Conservation (phyloP, 179 eudicot genomes). For the Silene noctiflora region DNA sequence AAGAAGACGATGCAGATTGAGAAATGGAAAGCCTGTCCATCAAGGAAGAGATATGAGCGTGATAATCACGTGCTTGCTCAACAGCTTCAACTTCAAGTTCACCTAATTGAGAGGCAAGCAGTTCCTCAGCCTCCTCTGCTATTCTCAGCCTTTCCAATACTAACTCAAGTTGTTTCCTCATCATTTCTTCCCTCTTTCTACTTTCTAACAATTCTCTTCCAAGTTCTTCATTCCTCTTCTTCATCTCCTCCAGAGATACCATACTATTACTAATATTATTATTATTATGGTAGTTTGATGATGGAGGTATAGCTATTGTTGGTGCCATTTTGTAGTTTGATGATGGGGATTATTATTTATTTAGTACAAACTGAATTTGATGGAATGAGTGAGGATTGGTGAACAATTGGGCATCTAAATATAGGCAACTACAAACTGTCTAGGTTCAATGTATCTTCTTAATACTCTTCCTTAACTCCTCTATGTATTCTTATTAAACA, state of each 20-base stretch:
- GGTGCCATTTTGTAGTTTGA: constrained; percentile 22
- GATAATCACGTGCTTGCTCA: constrained; percentile 47
- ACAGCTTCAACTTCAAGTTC: constrained; percentile 75
- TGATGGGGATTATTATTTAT: too few species aligned
- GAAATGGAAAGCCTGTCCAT: constrained; percentile 40
- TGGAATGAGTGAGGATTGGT: too few species aligned
- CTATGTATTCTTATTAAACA: too few species aligned
- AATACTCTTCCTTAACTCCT: too few species aligned
- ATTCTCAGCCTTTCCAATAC: constrained; percentile 41
- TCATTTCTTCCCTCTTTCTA: constrained; percentile 45
- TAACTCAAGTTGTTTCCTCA: constrained; percentile 37
- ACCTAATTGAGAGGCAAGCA: constrained; percentile 60
- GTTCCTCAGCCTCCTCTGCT: constrained; percentile 79
- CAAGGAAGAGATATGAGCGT: constrained; percentile 32
- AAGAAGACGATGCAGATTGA: neutral
- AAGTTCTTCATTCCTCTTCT: constrained; percentile 51
- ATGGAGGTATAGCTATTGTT: constrained; percentile 9
- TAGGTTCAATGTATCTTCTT: constrained; percentile 38
- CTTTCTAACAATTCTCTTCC: constrained; percentile 57
- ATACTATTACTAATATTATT: too few species aligned
- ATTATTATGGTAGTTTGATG: neutral
- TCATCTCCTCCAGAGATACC: constrained; percentile 31
- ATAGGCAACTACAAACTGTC: constrained; percentile 21
- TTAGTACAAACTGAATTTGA: too few species aligned
- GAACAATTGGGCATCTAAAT: neutral